phyloP scores from a whole-genome alignment of 371 early-diverging fungal species.

The Mucor saturninus region DNA sequence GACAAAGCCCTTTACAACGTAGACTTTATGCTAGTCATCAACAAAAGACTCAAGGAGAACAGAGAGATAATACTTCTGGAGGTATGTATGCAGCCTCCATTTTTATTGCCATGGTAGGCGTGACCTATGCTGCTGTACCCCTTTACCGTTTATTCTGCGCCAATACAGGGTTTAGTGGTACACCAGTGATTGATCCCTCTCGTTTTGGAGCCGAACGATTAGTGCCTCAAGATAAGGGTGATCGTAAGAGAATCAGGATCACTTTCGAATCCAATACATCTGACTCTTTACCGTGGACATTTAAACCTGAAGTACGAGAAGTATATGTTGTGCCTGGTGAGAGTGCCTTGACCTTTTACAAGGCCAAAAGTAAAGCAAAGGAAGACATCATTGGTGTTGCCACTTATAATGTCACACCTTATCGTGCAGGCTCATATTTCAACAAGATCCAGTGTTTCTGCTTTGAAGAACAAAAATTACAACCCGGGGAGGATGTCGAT shows the following conservation, averaged over 20 bases:
- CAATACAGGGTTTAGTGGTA: constrained; percentile 91
- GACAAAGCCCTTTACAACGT: neutral
- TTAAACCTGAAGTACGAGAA: constrained; percentile 86
- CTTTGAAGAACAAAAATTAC: constrained; percentile 96
- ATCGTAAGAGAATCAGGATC: constrained; percentile 73
- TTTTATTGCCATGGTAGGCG: constrained; percentile 84
- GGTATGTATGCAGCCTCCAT: constrained; percentile 82
- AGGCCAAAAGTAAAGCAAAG: constrained; percentile 90
- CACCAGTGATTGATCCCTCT: constrained; percentile 66
- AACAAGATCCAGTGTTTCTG: constrained; percentile 99
- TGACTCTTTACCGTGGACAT: constrained; percentile 87
- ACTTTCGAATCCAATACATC: constrained; percentile 87
- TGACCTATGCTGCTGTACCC: constrained; percentile 95
- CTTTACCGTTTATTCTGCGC: constrained; percentile 95
- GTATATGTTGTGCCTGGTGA: constrained; percentile 93
- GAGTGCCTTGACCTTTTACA: constrained; percentile 96
- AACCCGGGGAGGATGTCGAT: constrained; percentile 93
- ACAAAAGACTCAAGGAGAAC: constrained; percentile 2
- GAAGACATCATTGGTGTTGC: constrained; percentile 96
- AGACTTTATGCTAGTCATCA: constrained; percentile 3
- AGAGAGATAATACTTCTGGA: constrained; percentile 43
- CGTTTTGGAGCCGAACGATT: constrained; percentile 66
- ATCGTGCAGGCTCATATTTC: constrained; percentile 90
- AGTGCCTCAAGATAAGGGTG: constrained; percentile 55
- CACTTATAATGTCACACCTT: constrained; percentile 96